Base-by-base conservation (phyloP, 805 yeast species). In the Candida nonsorbophila region DNA sequence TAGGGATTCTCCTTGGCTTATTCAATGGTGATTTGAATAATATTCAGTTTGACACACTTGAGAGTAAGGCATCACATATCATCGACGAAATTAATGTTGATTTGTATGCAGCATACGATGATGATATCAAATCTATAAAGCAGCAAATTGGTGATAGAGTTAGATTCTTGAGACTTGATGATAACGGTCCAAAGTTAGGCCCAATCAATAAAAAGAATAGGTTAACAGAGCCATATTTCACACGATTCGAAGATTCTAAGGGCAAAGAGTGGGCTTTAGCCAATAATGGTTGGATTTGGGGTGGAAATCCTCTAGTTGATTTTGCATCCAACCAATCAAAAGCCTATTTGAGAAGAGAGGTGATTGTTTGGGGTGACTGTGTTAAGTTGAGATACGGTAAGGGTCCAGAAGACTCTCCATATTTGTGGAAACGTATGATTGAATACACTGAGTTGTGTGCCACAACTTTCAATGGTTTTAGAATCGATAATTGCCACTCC, bases 281-380 rank as follows among this genome's bases (percentile, higher is more conserved):
- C 3, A 92, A 92, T 50, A 90, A 92, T 48, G 98, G 98, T 26
- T 90, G 97, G 97, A 86, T 92, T 33, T 90, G 98, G 98, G 88
- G 85, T 30, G 97, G 95, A 7, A 79, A 90, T 42, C 97, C 97
- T 2, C 58, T 88, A 33, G 81, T 85, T 3, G 97, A 90, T 58
- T 90, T 90, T 69, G 98, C 97, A 0, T 82, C 95, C 0, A 55
- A 69, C 16, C 44, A 77, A 31, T 77, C 94, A 4, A 81, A 75
- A 47, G 88, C 94, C 4, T 90, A 92, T 49, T 58, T 90, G 28
- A 69, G 94, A 30, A 74, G 98, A 50, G 96, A 90, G 54, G 95
- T 90, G 8, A 87, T 90, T 42, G 84, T 90, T 15, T 90, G 98
- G 98, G 92, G 95, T 3, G 98, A 90, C 51, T 90, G 98, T 65